Conservation (phyloP, 306 rosid species). For the Castanopsis chinensis region DNA sequence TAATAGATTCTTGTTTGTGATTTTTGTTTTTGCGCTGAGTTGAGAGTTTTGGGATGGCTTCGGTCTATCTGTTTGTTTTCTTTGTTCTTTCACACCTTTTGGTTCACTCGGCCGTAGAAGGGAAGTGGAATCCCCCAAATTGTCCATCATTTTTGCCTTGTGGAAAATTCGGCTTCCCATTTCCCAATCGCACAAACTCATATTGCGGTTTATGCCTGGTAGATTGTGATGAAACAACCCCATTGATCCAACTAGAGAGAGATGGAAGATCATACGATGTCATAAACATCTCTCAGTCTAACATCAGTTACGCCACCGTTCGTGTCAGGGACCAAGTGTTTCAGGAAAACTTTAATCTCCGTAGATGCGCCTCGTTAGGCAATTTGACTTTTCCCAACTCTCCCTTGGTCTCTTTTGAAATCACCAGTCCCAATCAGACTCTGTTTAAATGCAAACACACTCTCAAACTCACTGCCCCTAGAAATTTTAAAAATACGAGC, state of each 20-base stretch:
- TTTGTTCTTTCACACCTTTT: slow-evolving; percentile 16
- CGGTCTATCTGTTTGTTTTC: neutral
- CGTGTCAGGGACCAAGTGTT: neutral
- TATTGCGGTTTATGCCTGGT: slow-evolving; percentile 36
- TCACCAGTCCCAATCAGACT: accelerated
- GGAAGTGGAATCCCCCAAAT: neutral
- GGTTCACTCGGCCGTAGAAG: neutral
- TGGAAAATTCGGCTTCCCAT: slow-evolving; percentile 39
- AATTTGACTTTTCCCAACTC: slow-evolving; percentile 17
- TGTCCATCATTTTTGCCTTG: slow-evolving; percentile 25
- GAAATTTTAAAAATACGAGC: neutral
- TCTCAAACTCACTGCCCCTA: neutral
- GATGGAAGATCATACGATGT: slow-evolving; percentile 6
- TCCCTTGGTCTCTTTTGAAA: neutral
- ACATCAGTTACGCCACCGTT: neutral
- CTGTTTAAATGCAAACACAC: slow-evolving; percentile 17
- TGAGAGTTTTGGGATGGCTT: slow-evolving; percentile 8
- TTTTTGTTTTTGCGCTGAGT: too few species aligned
- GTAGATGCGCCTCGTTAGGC: neutral
- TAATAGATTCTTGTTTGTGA: too few species aligned
- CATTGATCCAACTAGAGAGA: neutral
- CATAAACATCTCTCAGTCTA: neutral
- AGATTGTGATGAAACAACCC: slow-evolving; percentile 7
- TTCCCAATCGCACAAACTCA: neutral
- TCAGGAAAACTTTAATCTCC: neutral